Evolutionary conservation across 106 monocot species (phyloP).

Genomic region (Hemerocallis citrina): DNA sequence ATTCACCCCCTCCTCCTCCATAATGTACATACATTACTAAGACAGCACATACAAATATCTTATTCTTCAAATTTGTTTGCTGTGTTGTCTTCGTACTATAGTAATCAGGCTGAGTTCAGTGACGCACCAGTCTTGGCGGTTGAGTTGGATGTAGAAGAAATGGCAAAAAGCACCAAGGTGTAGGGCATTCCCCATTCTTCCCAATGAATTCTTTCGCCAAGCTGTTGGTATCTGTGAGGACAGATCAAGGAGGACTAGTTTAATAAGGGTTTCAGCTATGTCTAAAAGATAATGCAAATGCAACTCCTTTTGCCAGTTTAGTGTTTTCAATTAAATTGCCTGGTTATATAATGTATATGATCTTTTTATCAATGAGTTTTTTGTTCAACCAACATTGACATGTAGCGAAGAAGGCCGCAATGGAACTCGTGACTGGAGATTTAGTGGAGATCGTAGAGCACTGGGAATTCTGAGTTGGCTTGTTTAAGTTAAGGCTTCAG

Average conservation of each 20-base stretch:
- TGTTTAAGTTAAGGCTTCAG: no score
- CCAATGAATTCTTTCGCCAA: neutral
- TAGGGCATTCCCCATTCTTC: conserved; percentile 9
- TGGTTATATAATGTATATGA: neutral
- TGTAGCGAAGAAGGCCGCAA: no score
- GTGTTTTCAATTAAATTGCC: neutral
- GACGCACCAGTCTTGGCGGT: conserved; percentile 72
- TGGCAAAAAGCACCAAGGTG: conserved; percentile 59
- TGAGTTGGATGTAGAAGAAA: conserved; percentile 90
- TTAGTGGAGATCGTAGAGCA: no score
- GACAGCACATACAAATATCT: neutral
- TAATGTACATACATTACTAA: neutral
- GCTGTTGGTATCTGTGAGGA: neutral
- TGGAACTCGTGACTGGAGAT: no score
- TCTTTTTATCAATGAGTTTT: neutral
- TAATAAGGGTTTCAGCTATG: neutral
- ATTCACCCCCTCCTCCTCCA: neutral
- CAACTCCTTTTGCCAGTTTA: neutral
- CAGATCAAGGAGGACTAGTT: neutral
- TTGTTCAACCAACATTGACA: no score
- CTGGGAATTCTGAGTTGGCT: no score
- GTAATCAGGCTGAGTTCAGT: conserved; percentile 39
- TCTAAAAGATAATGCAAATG: no score
- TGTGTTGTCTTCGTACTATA: neutral
- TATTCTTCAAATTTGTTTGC: neutral